Evolutionary conservation across 2,329 filamentous ascomycete species (phyloP).

Genomic region (Apiospora rasikravindrae): DNA sequence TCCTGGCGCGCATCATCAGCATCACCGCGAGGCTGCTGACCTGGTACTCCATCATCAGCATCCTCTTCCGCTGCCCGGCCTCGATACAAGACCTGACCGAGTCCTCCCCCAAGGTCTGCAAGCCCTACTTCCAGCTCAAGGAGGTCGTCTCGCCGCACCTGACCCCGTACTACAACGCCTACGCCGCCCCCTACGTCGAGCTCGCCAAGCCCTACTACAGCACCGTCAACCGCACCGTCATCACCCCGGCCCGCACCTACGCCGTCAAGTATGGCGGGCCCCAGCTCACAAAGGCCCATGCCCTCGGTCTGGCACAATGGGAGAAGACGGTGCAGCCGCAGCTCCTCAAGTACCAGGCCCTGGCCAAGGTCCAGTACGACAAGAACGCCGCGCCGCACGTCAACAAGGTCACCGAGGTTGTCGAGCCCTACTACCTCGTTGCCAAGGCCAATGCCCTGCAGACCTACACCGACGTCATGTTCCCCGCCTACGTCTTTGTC

Average conservation of each 20-base stretch:
- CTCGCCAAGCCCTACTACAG: slow-evolving; percentile 77
- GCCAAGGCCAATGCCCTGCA: slow-evolving; percentile 67
- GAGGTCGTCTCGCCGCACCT: slow-evolving; percentile 72
- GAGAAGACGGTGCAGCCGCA: slow-evolving; percentile 78
- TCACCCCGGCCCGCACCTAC: slow-evolving; percentile 71
- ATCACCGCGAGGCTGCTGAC: slow-evolving; percentile 69
- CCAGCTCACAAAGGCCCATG: slow-evolving; percentile 68
- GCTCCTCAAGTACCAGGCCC: slow-evolving; percentile 66
- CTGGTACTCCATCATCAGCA: slow-evolving; percentile 85
- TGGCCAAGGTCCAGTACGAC: slow-evolving; percentile 71
- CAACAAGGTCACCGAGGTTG: slow-evolving; percentile 58
- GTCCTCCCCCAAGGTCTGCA: slow-evolving; percentile 78
- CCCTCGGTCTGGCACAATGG: slow-evolving; percentile 76
- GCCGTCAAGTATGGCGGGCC: slow-evolving; percentile 78
- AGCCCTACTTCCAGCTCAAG: slow-evolving; percentile 76
- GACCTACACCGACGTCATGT: slow-evolving; percentile 72
- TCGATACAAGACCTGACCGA: slow-evolving; percentile 70
- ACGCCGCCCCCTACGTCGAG: slow-evolving; percentile 83
- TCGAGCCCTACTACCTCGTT: slow-evolving; percentile 76
- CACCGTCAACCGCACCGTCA: slow-evolving; percentile 64
- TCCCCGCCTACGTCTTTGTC: slow-evolving; percentile 77
- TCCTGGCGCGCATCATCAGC: slow-evolving; percentile 51
- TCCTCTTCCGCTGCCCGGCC: slow-evolving; percentile 82
- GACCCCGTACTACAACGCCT: slow-evolving; percentile 83
- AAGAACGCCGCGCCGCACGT: slow-evolving; percentile 76